These are phyloP conservation scores for Globisporangium lucens DNA, from an alignment of 352 stramenopile species.

Conservation along the genomic window DNA sequence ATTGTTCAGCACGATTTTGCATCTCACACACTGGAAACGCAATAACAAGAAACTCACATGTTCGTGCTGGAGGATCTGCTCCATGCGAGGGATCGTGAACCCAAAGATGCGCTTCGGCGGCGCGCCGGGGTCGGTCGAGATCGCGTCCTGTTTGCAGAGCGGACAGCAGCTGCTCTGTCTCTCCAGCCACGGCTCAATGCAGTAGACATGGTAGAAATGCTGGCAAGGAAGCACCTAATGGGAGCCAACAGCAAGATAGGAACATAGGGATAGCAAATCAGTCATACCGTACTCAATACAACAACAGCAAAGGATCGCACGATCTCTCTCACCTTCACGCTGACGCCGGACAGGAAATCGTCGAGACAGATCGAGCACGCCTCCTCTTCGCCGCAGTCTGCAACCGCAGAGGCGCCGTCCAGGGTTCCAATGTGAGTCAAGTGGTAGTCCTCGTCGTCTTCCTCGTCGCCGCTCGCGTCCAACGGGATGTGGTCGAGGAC, in stretches of 20 bases:
- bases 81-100: conserved; percentile 48
- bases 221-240: conserved; percentile 72
- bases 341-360: conserved; percentile 51
- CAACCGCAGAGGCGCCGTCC: background rate
- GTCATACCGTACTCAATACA: background rate
- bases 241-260: background rate
- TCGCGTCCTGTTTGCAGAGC: conserved; percentile 83
- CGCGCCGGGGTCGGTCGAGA: conserved; percentile 42
- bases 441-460: conserved; percentile 5
- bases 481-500: conserved; percentile 50
- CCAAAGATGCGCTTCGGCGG: conserved; percentile 64
- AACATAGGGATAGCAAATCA: background rate
- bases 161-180: conserved; percentile 69
- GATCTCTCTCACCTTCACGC: conserved; percentile 41
- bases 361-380: conserved; percentile 78
- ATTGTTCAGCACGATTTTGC: background rate
- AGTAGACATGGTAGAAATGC: conserved; percentile 84
- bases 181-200: conserved; percentile 87
- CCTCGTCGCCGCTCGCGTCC: conserved; percentile 7
- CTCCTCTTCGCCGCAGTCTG: conserved; percentile 2
- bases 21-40: background rate
- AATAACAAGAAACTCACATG: conserved; percentile 34
- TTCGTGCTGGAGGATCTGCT: conserved; percentile 74
- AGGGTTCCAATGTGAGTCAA: background rate
- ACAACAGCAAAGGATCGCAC: background rate